phyloP scores from a whole-genome alignment of 768 basidiomycete species.

The Lentinula aciculospora region DNA sequence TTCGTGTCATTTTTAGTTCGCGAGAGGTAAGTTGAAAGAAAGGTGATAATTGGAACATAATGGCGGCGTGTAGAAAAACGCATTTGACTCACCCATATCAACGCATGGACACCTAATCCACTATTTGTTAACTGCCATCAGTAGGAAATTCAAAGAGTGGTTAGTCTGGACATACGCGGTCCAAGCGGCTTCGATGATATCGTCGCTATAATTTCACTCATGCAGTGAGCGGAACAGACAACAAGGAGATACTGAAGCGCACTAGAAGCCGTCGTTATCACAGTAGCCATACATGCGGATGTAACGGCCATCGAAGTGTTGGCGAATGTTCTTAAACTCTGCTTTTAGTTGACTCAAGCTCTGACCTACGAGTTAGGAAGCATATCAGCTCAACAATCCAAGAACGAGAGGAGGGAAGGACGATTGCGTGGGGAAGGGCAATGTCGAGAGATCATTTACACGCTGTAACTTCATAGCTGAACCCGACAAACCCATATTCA shows the following conservation, averaged over 20 bases:
- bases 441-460: slow-evolving; percentile 32
- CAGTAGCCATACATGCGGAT: slow-evolving; percentile 53
- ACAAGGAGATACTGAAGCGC: background rate
- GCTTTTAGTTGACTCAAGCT: slow-evolving; percentile 38
- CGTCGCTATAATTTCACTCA: slow-evolving; percentile 25
- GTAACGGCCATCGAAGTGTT: slow-evolving; percentile 58
- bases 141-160: too few relatives aligned
- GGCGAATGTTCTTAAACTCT: slow-evolving; percentile 58
- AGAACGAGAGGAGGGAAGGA: background rate
- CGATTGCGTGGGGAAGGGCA: background rate
- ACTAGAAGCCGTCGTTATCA: slow-evolving; percentile 21
- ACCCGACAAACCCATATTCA: slow-evolving; percentile 74
- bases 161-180: slow-evolving; percentile 22
- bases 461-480: slow-evolving; percentile 67
- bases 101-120: slow-evolving; percentile 39
- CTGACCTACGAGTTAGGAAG: slow-evolving; percentile 39
- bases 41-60: background rate
- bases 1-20: too few relatives aligned
- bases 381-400: slow-evolving; percentile 5
- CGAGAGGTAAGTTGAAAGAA: background rate
- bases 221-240: background rate
- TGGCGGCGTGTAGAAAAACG: background rate
- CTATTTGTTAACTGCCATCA: background rate
- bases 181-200: slow-evolving; percentile 45
- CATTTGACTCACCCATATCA: slow-evolving; percentile 38